Base-by-base conservation (phyloP, 1,139 yeast species). In the Suhomyces choctaworum region DNA sequence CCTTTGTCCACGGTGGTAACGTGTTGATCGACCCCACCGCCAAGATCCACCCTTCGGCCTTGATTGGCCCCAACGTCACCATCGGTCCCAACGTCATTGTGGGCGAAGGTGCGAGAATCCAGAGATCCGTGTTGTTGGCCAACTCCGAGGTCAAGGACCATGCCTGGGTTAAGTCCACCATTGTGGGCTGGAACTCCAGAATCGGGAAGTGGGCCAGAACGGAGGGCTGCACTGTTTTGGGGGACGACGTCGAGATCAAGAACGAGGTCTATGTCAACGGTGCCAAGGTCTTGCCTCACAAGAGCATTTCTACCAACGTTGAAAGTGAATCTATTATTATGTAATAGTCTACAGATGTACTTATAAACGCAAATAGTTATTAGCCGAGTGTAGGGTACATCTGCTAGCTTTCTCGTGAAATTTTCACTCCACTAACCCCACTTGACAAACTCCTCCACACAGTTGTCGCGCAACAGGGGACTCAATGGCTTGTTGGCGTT, bases 191-290 rank as follows among this genome's bases (percentile, higher is more conserved):
- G 99, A 85, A 89, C 78, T 90, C 97, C 45, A 86, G 90, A 58
- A 90, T 94, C 56, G 99, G 99, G 64, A 82, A 82, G 68, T 92
- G 99, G 99, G 96, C 97, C 48, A 89, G 99, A 77, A 82, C 95
- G 50, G 98, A 92, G 71, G 96, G 96, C 72, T 87, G 82, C 55
- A 87, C 97, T 46, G 98, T 94, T 42, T 80, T 94, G 59, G 99
- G 98, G 72, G 99, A 94, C 67, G 99, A 94, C 53, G 99, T 94
- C 52, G 95, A 90, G 65, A 87, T 94, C 62, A 89, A 90, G 76
- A 97, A 94, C 64, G 99, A 92, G 76, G 79, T 94, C 62, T 94
- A 94, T 78, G 96, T 94, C 55, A 92, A 92, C 67, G 98, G 98
- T 68, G 98, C 97, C 68, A 90, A 94, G 67, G 97, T 94, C 51